phyloP scores from a whole-genome alignment of 768 basidiomycete species.

The Mycena olivaceomarginata region DNA sequence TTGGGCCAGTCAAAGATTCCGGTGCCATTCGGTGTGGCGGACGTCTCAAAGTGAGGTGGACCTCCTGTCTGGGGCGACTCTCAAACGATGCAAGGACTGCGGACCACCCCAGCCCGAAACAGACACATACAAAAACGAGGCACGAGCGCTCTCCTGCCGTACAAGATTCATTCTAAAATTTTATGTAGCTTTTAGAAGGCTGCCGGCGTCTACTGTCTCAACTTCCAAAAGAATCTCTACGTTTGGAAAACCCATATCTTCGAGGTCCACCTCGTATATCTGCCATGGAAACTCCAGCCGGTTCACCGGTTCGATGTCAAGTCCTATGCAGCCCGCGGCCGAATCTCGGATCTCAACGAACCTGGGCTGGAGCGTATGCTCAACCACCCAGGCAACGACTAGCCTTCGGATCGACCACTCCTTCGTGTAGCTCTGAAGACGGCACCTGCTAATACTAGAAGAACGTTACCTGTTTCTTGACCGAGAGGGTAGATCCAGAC shows the following conservation, averaged over 20 bases:
- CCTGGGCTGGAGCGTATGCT: conserved; percentile 5
- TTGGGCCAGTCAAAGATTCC: background rate
- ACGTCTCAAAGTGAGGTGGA: background rate
- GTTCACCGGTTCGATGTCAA: background rate
- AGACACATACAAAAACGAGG: conserved; percentile 1
- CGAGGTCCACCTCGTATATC: background rate
- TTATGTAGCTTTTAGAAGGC: background rate
- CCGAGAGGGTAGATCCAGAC: background rate
- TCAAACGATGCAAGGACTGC: conserved; percentile 9
- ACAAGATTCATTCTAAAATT: background rate
- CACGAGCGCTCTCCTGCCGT: background rate
- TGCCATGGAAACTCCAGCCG: too few species aligned
- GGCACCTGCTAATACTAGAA: background rate
- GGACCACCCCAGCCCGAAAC: too few species aligned
- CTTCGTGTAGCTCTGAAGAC: too few species aligned
- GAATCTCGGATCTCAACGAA: background rate
- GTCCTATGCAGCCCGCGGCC: background rate
- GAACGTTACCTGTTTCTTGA: background rate
- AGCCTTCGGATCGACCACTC: too few species aligned
- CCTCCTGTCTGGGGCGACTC: background rate
- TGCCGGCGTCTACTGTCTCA: conserved; percentile 3
- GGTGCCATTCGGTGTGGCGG: background rate
- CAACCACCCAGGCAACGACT: background rate
- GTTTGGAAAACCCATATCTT: conserved; percentile 6
- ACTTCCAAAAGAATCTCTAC: background rate